These are phyloP conservation scores for Scutellaria barbata DNA, from an alignment of 257 asterid species.

Conservation along the genomic window DNA sequence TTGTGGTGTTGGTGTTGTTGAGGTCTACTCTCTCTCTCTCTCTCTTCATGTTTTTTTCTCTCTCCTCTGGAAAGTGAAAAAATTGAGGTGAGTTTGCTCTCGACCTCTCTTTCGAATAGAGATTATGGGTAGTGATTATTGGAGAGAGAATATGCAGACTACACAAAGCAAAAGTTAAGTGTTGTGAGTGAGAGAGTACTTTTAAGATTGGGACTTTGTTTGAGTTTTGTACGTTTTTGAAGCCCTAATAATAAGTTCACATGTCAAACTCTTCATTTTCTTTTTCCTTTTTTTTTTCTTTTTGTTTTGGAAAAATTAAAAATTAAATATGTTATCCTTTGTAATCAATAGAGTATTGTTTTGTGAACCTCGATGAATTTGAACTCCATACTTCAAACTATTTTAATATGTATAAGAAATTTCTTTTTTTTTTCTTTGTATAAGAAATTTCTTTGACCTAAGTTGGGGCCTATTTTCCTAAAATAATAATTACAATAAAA, in stretches of 20 bases:
- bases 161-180: slow-evolving; percentile 16
- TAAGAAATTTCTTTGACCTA: too few relatives aligned
- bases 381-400: too few relatives aligned
- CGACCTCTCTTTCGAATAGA: slow-evolving; percentile 39
- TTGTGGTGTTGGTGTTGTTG: slow-evolving; percentile 3
- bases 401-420: too few relatives aligned
- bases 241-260: slow-evolving; percentile 48
- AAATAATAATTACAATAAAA: too few relatives aligned
- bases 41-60: slow-evolving; percentile 24
- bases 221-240: slow-evolving; percentile 35
- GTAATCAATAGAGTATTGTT: too few relatives aligned
- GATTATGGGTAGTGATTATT: slow-evolving; percentile 45
- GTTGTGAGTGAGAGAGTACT: neutral
- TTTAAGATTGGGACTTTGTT: slow-evolving; percentile 28
- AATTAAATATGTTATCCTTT: too few relatives aligned
- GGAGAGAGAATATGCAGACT: slow-evolving; percentile 45
- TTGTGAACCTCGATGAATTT: too few relatives aligned
- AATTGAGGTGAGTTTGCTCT: slow-evolving; percentile 40
- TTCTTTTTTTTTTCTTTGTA: too few relatives aligned
- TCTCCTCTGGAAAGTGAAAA: slow-evolving; percentile 16
- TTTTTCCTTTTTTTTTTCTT: neutral
- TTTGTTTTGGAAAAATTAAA: too few relatives aligned
- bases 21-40: slow-evolving; percentile 17
- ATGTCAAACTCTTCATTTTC: slow-evolving; percentile 32
- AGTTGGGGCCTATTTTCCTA: too few relatives aligned